Evolutionary conservation across 345 rosid genomes (phyloP), one percentile per base, ranked within the genome.

Genomic region (Psidium friedrichsthalianum): DNA sequence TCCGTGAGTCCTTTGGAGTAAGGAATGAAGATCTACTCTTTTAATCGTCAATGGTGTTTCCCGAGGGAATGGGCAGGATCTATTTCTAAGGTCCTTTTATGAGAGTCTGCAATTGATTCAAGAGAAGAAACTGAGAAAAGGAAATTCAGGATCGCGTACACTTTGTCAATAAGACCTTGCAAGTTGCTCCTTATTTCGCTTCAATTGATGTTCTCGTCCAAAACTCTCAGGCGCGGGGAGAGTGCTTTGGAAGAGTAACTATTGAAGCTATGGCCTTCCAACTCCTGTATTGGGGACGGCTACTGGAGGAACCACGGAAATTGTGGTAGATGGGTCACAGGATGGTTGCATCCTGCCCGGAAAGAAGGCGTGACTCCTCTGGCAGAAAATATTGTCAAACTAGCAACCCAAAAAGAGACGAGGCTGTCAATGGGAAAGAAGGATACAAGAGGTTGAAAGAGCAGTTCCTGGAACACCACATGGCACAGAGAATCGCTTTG

Each of bases 251-350:
- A 83, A 93, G 99, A 88, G 94, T 95, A 91, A 95, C 98, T 82
- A 96, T 96, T 20, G 98, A 96, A 92, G 99, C 98, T 53, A 95
- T 96, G 99, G 98, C 98, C 76, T 95, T 94, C 90, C 94, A 94
- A 91, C 89, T 95, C 84, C 98, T 82, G 93, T 96, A 32, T 88
- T 96, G 96, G 99, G 99, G 52, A 95, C 99, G 1, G 95, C 99
- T 78, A 98, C 96, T 3, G 98, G 99, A 81, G 99, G 97, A 85
- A 96, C 99, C 82, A 94, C 89, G 85, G 97, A 96, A 92, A 96
- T 94, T 59, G 95, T 96, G 44, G 95, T 94, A 82, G 93, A 95
- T 51, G 91, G 93, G 85, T 93, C 95, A 22, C 97, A 0, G 97
- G 99, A 54, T 82, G 94, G 83, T 86, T 96, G 86, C 99, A 96